Conservation (phyloP, 352 stramenopile genomes). For the Pythium coloratum region DNA sequence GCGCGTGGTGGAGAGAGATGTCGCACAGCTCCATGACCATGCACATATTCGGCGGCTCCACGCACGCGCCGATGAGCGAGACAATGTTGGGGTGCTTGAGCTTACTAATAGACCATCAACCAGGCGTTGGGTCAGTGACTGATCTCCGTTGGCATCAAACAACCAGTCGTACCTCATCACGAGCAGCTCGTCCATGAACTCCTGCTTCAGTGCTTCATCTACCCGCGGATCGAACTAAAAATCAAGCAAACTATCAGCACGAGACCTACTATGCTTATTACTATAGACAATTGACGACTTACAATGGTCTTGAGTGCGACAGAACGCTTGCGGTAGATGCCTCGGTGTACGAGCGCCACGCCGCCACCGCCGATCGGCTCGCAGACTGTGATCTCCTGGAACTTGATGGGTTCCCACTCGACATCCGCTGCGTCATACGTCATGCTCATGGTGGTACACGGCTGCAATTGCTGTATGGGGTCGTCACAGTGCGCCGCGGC, state of each 20-base stretch:
- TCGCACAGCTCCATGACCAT: conserved; percentile 84
- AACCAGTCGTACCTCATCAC: conserved; percentile 72
- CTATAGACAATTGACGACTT: background rate
- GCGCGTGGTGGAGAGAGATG: conserved; percentile 60
- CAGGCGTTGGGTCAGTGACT: too few relatives aligned
- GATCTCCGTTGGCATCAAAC: background rate
- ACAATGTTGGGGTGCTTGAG: conserved; percentile 78
- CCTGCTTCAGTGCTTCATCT: conserved; percentile 82
- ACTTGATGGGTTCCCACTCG: conserved; percentile 75
- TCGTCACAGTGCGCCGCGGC: background rate
- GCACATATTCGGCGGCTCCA: conserved; percentile 76
- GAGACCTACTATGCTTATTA: background rate
- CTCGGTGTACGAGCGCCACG: conserved; percentile 89
- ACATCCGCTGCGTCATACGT: background rate
- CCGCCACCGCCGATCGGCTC: conserved; percentile 88
- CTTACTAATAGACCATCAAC: conserved; percentile 30
- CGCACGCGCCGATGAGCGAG: conserved; percentile 65
- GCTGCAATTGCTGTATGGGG: background rate
- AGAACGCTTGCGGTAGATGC: conserved; percentile 60
- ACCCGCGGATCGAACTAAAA: conserved; percentile 83
- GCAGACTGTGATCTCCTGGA: conserved; percentile 77
- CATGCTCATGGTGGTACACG: background rate
- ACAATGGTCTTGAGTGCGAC: conserved; percentile 92
- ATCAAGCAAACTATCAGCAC: background rate
- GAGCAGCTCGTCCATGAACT: conserved; percentile 94